Evolutionary conservation across 2,329 filamentous ascomycete genomes (phyloP).

Genomic region (Lasiodiplodia gonubiensis): DNA sequence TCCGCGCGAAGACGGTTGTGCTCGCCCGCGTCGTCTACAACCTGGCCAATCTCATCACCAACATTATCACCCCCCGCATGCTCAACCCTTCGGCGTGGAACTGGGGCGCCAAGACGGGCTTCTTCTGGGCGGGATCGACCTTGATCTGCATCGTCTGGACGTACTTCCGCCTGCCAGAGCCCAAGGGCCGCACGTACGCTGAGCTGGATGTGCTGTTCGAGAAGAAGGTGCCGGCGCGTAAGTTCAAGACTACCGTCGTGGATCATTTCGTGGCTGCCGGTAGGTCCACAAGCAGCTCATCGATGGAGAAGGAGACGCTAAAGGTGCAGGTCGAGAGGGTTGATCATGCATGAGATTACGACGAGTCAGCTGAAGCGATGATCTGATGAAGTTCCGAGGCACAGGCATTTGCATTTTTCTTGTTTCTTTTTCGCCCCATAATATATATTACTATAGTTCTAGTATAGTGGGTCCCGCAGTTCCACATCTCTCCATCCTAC

Average conservation of each 20-base stretch:
- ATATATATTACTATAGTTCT: not conserved
- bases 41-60: conserved; percentile 77
- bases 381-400: not conserved
- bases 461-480: not conserved
- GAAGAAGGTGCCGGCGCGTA: conserved; percentile 40
- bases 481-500: not conserved
- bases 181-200: conserved; percentile 77
- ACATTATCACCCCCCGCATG: conserved; percentile 86
- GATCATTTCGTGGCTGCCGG: conserved; percentile 15
- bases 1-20: conserved; percentile 91
- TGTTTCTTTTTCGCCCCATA: not conserved
- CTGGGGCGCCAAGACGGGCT: conserved; percentile 84
- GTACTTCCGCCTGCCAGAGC: conserved; percentile 80
- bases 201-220: conserved; percentile 86
- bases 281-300: not conserved
- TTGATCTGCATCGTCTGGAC: conserved; percentile 80
- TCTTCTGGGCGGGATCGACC: conserved; percentile 84
- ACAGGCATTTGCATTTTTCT: not conserved
- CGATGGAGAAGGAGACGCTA: not conserved
- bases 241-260: conserved; percentile 30
- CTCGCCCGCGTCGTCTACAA: conserved; percentile 78
- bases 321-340: conserved; percentile 7
- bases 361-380: not conserved
- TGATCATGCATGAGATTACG: not conserved
- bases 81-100: conserved; percentile 83